Base-by-base conservation (phyloP, 2,329 filamentous ascomycete genomes). In the Aspergillus texensis region DNA sequence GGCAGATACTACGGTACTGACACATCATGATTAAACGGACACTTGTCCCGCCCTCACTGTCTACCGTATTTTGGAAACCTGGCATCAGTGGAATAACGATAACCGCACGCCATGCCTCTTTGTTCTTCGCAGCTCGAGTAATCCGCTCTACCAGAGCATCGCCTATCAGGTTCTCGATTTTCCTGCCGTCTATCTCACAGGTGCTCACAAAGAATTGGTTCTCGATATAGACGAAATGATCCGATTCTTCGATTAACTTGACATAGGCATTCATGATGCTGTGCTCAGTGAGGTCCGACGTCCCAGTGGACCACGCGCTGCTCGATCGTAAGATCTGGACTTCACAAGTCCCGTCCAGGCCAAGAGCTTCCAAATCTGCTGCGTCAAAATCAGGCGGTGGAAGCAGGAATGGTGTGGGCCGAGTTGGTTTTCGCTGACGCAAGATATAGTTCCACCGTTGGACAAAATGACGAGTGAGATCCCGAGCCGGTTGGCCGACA, bases 131-230 rank as follows among this genome's bases (percentile, higher is more conserved):
- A 0, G 95, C 95, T 63, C 92, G 88, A 65, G 94, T 90, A 71
- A 96, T 95, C 56, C 95, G 91, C 71, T 97, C 91, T 10, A 98
- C 94, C 36, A 99, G 83, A 3, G 95, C 94, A 79, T 98, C 94
- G 57, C 94, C 94, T 69, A 99, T 97, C 68, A 90, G 89, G 77
- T 99, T 99, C 76, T 93, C 87, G 67, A 99, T 95, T 74, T 89
- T 92, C 14, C 91, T 92, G 58, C 91, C 91, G 70, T 97, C 89
- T 6, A 94, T 93, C 72, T 95, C 91, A 57, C 92, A 95, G 69
- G 92, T 96, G 41, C 92, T 96, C 77, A 99, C 91, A 81, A 96
- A 99, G 80, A 98, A 99, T 74, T 99, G 95, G 75, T 99, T 99
- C 77, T 99, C 95, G 68, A 98, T 97, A 78, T 99, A 98, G 58